A percentile compares a stretch with the other conserved stretches of the same genome.
Conservation (phyloP, 139 green algal genomes). For the Cymbomonas tetramitiformis region DNA sequence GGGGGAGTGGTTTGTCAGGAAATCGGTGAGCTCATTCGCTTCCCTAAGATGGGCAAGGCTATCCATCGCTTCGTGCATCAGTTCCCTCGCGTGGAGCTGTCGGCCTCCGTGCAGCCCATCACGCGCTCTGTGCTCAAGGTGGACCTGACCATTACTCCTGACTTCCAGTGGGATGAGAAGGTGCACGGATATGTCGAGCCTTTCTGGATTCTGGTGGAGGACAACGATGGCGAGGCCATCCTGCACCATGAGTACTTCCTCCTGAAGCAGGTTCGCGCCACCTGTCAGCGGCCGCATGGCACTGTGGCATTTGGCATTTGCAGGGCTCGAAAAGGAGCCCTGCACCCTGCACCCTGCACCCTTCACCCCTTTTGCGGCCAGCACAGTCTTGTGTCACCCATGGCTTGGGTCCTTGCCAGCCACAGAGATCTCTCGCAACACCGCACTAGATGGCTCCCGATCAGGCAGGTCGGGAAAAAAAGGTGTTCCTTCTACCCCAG, state of each 20-base stretch:
- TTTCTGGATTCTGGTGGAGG: constrained; percentile 92
- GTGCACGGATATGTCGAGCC: constrained; percentile 81
- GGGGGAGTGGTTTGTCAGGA: too few relatives aligned
- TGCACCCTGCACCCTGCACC: too few relatives aligned
- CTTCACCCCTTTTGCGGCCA: too few relatives aligned
- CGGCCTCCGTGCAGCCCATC: constrained; percentile 84
- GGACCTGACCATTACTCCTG: constrained; percentile 88
- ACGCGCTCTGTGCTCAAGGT: constrained; percentile 80
- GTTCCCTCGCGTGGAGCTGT: constrained; percentile 84
- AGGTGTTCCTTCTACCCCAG: too few relatives aligned
- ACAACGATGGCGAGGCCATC: constrained; percentile 70
- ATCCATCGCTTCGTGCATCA: constrained; percentile 87
- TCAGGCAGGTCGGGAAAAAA: too few relatives aligned
- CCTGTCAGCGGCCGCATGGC: too few relatives aligned
- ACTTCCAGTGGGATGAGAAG: constrained; percentile 88
- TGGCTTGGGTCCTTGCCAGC: too few relatives aligned
- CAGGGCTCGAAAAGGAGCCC: too few relatives aligned
- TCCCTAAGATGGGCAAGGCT: constrained; percentile 86
- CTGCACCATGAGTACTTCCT: constrained; percentile 92
- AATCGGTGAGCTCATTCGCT: constrained; percentile 81
- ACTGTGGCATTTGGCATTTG: too few relatives aligned
- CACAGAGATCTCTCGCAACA: too few relatives aligned
- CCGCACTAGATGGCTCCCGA: too few relatives aligned
- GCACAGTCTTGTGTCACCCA: too few relatives aligned
- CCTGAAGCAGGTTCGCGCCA: constrained; percentile 52